Conservation (phyloP, 805 yeast species). For the Yamadazyma sp. region DNA sequence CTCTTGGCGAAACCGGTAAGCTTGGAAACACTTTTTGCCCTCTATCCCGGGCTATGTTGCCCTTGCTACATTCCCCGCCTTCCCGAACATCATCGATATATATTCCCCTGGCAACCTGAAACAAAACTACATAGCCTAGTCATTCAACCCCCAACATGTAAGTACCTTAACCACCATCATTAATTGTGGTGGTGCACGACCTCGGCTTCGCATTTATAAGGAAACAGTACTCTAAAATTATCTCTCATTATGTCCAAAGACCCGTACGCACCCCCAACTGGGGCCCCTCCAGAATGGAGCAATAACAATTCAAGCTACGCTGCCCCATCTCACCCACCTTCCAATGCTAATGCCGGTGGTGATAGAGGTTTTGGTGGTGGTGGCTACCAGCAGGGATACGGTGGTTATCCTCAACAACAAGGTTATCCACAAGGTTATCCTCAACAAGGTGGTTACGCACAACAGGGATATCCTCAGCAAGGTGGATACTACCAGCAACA, state of each 20-base stretch:
- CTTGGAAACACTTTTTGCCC: too few relatives aligned
- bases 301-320: constrained; percentile 15
- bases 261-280: constrained; percentile 21
- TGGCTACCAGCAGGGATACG: constrained; percentile 20
- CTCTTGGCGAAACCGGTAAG: too few relatives aligned
- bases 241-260: constrained; percentile 8
- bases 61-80: too few relatives aligned
- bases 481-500: constrained; percentile 41
- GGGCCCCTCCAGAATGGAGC: constrained; percentile 31
- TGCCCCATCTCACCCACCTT: constrained; percentile 24
- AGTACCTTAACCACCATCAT: too few relatives aligned
- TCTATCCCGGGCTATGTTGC: too few relatives aligned
- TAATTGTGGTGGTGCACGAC: constrained; percentile 5
- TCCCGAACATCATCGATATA: too few relatives aligned
- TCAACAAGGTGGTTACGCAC: constrained; percentile 20
- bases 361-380: constrained; percentile 27
- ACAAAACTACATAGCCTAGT: too few relatives aligned
- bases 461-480: constrained; percentile 23
- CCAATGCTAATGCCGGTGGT: constrained; percentile 18
- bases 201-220: constrained; percentile 1
- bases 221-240: neutral
- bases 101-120: too few relatives aligned
- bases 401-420: constrained; percentile 22
- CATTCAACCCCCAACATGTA: too few relatives aligned
- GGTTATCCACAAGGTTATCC: constrained; percentile 19